Base-by-base conservation (phyloP, 164 flowering plant species). In the Houttuynia cordata region DNA sequence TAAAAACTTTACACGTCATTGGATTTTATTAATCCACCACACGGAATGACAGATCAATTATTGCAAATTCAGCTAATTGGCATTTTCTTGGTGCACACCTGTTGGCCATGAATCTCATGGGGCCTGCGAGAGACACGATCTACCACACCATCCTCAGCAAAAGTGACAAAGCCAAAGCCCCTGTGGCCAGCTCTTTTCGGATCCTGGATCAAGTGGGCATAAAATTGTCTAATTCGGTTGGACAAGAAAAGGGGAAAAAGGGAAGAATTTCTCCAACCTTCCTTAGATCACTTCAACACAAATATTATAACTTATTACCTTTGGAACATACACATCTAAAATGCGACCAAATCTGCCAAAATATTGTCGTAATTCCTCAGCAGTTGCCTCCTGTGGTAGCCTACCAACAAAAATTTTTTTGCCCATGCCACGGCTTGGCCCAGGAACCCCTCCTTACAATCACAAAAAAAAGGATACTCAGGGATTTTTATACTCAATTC, bases 81-180 rank as follows among this genome's bases (percentile, higher is more conserved):
- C 3, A 10, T 18, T 53, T 53, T 53, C 56, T 53, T 20, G 22
- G 34, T 37, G 10, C 59, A 58, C 75, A 91, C 99, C 96, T 81
- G 88, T 39, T 91, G 97, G 57, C 99, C 99, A 71, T 83, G 85
- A 24, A 94, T 94, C 70, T 94, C 99, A 81, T 94, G 99, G 58
- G 97, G 66, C 66, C 97, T 83, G 63, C 97, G 80, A 53, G 96
- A 81, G 20, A 91, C 99, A 47, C 96, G 88, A 57, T 91, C 99
- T 50, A 91, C 99, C 59, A 84, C 96, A 71, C 91, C 96, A 72
- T 91, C 96, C 39, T 94, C 97, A 51, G 87, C 95, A 84, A 88
- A 94, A 39, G 99, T 94, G 30, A 94, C 99, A 76, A 94, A 94
- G 51, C 97, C 99, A 75, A 94, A 94, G 19, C 99, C 99, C 70